Base-by-base conservation (phyloP, 148 eudicot genomes). In the Heliamphora exappendiculata region DNA sequence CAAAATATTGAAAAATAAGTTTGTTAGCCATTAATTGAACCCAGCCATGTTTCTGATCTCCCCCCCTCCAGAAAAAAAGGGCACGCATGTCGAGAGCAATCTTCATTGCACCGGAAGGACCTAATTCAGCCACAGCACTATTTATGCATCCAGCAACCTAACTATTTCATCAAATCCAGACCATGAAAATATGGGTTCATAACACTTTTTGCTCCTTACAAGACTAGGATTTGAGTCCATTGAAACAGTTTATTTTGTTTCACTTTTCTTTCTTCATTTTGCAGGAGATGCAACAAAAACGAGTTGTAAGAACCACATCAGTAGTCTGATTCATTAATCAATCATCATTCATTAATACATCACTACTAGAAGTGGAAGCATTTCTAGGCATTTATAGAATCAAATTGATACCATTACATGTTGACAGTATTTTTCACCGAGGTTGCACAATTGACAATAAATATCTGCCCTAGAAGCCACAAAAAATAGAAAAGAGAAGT, bases 381-480 rank as follows among this genome's bases (percentile, higher is more conserved):
- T 39, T 12, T 47, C 42, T 1, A 47, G 2, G 50, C 50, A 47
- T 47, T 14, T 47, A 9, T 11, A 47, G 50, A 47, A 47, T 47
- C 12, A 47, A 47, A 47, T 47, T 47, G 50, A 47, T 47, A 12
- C 13, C 10, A 9, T 7, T 47, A 47, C 50, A 62, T 28, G 22
- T 45, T 69, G 36, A 70, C 22, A 10, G n/a, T 47, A 31, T 70
- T 49, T 70, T 70, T 14, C 1, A 33, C 73, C 28, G 24, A 16
- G 37, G 36, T 47, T 29, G 73, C 41, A n/a, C 49, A n/a, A 70
- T 9, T 36, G 20, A 10, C 45, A 19, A 67, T 67, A 67, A 41
- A 67, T 39, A 10, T 67, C 31, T 22, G 69, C 69, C 36, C 69
- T 45, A 36, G 44, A 37, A 65, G 69, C 69, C 34, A 26, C 69